Evolutionary conservation across 2,329 filamentous ascomycete species (phyloP).

Genomic region (Xylariaceae sp.): DNA sequence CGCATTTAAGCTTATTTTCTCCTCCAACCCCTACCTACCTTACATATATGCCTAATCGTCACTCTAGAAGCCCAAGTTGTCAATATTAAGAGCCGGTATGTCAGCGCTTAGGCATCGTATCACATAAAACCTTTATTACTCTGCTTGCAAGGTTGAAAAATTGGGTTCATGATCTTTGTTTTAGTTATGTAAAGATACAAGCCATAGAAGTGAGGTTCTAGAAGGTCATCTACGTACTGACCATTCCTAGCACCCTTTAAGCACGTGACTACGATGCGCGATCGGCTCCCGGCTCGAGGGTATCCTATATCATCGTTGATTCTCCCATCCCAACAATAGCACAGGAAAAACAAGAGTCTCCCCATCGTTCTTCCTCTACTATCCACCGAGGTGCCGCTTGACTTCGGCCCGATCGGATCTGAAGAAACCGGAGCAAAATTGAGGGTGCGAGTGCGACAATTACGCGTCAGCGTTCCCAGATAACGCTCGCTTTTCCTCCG

Average conservation of each 20-base stretch:
- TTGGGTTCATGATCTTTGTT: constrained; percentile 29
- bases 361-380: constrained; percentile 1
- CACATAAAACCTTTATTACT: no score
- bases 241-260: constrained; percentile 29
- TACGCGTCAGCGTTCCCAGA: constrained; percentile 18
- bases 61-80: no score
- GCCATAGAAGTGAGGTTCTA: constrained; percentile 19
- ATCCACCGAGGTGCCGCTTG: constrained; percentile 6
- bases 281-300: neutral
- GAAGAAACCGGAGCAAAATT: constrained; percentile 8
- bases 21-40: neutral
- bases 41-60: no score
- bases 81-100: no score
- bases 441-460: constrained; percentile 1
- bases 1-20: no score
- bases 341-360: neutral
- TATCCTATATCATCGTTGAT: neutral
- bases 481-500: constrained; percentile 6
- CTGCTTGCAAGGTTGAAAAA: constrained; percentile 10
- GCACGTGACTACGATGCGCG: constrained; percentile 14
- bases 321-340: neutral
- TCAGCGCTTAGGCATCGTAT: no score
- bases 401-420: constrained; percentile 20
- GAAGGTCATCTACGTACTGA: constrained; percentile 20
- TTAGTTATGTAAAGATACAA: constrained; percentile 35